Evolutionary conservation across 768 basidiomycete species (phyloP).

Genomic region (Leccinum disarticulatum): DNA sequence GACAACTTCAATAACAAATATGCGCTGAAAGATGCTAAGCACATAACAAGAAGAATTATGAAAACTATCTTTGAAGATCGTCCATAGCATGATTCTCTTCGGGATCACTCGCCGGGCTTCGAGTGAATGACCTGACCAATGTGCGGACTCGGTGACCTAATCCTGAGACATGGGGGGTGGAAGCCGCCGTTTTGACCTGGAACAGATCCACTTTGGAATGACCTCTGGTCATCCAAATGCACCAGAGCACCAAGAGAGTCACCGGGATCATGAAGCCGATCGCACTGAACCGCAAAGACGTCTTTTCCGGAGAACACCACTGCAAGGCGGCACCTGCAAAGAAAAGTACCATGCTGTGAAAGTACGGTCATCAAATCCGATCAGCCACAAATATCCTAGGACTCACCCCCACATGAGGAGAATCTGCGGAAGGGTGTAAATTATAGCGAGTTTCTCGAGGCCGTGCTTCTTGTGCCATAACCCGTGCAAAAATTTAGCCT

Average conservation of each 20-base stretch:
- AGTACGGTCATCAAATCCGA: neutral
- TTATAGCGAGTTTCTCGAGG: constrained; percentile 49
- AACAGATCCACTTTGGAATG: neutral
- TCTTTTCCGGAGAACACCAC: constrained; percentile 20
- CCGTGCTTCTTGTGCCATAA: constrained; percentile 36
- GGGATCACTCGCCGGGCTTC: neutral
- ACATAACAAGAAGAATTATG: neutral
- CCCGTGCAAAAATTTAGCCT: constrained; percentile 16
- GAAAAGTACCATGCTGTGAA: constrained; percentile 29
- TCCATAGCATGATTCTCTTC: constrained; percentile 2
- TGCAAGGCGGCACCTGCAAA: constrained; percentile 24
- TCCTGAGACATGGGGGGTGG: neutral
- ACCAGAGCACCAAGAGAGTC: constrained; percentile 42
- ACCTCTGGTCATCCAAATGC: constrained; percentile 34
- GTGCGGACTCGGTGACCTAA: neutral
- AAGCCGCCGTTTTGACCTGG: neutral
- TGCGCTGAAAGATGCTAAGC: neutral
- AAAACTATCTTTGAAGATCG: neutral
- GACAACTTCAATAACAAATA: neutral
- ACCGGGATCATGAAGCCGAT: constrained; percentile 31
- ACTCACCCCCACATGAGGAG: constrained; percentile 62
- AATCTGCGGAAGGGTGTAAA: constrained; percentile 55
- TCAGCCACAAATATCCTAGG: neutral
- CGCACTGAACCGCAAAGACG: constrained; percentile 22
- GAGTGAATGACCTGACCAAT: neutral